Conservation (phyloP, 2,329 filamentous ascomycete species). For the Aureobasidium mangrovei region DNA sequence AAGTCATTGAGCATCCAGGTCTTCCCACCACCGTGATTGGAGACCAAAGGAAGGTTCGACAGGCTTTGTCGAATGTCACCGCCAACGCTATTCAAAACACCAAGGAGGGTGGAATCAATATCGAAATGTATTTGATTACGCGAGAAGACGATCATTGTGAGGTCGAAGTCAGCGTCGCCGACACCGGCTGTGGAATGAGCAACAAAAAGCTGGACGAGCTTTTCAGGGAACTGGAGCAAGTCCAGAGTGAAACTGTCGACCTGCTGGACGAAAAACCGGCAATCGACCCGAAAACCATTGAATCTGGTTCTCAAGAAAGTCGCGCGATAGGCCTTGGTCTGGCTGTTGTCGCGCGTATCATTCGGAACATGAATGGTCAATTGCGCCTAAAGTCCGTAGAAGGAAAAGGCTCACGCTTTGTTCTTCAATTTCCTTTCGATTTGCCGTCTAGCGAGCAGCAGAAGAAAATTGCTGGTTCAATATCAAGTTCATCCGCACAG, state of each 20-base stretch:
- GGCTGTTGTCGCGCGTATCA: constrained; percentile 76
- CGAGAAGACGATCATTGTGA: constrained; percentile 46
- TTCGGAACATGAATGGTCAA: constrained; percentile 87
- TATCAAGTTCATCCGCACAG: not conserved
- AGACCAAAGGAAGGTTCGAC: constrained; percentile 70
- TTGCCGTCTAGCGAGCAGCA: constrained; percentile 40
- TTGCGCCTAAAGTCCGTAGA: constrained; percentile 74
- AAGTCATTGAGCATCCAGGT: constrained; percentile 57
- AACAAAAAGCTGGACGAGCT: constrained; percentile 48
- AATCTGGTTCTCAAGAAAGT: constrained; percentile 26
- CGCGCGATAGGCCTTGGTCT: constrained; percentile 67
- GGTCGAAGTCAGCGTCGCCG: constrained; percentile 66
- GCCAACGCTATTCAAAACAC: constrained; percentile 83
- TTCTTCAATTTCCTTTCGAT: constrained; percentile 68
- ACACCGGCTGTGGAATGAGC: constrained; percentile 62
- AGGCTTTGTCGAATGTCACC: constrained; percentile 72
- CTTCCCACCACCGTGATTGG: constrained; percentile 65
- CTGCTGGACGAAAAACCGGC: constrained; percentile 29
- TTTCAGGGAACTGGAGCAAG: constrained; percentile 58
- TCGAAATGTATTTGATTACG: constrained; percentile 59
- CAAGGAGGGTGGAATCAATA: constrained; percentile 53
- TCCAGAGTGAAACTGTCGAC: constrained; percentile 46
- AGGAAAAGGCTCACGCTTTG: constrained; percentile 73
- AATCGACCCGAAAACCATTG: constrained; percentile 26
- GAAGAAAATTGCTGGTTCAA: constrained; percentile 14